A percentile compares a stretch with the other conserved stretches of the same genome.
phyloP scores from a whole-genome alignment of 2,329 filamentous ascomycete genomes.

The Trichoderma aggressivum region DNA sequence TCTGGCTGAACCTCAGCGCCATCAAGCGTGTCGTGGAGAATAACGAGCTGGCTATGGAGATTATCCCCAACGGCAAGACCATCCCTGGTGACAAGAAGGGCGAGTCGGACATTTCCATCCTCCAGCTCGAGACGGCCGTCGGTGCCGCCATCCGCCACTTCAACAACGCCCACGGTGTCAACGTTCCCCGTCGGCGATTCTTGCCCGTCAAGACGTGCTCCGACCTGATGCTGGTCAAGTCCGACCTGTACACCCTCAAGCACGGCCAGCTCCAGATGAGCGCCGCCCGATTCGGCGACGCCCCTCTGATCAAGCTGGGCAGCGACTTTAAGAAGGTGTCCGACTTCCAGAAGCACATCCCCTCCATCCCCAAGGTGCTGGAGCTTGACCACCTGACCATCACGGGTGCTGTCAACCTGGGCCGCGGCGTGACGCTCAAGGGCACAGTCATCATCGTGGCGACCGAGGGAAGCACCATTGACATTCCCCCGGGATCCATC shows the following conservation, averaged over 20 bases:
- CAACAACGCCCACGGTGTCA: slow-evolving; percentile 97
- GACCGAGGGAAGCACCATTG: slow-evolving; percentile 95
- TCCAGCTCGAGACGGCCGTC: slow-evolving; percentile 97
- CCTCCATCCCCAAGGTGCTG: slow-evolving; percentile 84
- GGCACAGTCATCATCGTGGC: slow-evolving; percentile 99
- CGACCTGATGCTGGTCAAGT: slow-evolving; percentile 99
- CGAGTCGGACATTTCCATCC: slow-evolving; percentile 94
- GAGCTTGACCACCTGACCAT: slow-evolving; percentile 95
- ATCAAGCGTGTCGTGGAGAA: slow-evolving; percentile 99
- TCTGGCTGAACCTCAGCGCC: slow-evolving; percentile 97
- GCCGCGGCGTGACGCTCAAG: slow-evolving; percentile 92
- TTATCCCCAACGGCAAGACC: slow-evolving; percentile 98
- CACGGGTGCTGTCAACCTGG: slow-evolving; percentile 94
- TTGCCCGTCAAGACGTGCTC: slow-evolving; percentile 99
- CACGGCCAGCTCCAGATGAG: slow-evolving; percentile 98
- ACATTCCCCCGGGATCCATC: slow-evolving; percentile 93
- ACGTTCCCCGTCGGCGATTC: slow-evolving; percentile 96
- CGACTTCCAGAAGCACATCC: slow-evolving; percentile 85
- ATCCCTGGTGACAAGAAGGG: slow-evolving; percentile 99
- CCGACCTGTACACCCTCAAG: slow-evolving; percentile 96
- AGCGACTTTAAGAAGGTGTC: slow-evolving; percentile 99
- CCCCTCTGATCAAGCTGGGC: slow-evolving; percentile 97
- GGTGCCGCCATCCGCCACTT: slow-evolving; percentile 99
- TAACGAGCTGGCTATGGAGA: slow-evolving; percentile 98
- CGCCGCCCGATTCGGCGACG: slow-evolving; percentile 91